These are phyloP conservation scores for Monilinia fructigena DNA, from an alignment of 2,329 filamentous ascomycete genomes.

Conservation along the genomic window DNA sequence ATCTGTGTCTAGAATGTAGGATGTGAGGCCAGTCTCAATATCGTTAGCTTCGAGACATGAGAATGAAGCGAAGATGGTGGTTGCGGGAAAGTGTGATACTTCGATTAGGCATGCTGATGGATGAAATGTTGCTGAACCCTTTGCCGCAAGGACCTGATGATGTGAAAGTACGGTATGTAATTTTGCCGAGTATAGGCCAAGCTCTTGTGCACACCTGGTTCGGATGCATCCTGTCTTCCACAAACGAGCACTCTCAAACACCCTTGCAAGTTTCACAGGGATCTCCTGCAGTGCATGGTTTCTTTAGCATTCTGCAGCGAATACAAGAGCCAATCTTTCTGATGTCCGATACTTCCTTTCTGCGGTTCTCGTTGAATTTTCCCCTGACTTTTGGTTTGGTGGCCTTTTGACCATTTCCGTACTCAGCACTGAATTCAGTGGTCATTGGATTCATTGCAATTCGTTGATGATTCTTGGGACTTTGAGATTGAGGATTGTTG, in stretches of 20 bases:
- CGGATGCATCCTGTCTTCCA: conserved; percentile 64
- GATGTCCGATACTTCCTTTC: conserved; percentile 64
- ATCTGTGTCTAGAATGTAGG: conserved; percentile 60
- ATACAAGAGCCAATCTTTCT: conserved; percentile 65
- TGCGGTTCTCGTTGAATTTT: conserved; percentile 56
- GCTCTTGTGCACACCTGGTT: conserved; percentile 59
- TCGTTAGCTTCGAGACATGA: conserved; percentile 35
- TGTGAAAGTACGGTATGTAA: conserved; percentile 63
- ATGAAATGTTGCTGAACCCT: conserved; percentile 50
- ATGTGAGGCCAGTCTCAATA: conserved; percentile 38
- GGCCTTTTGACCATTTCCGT: conserved; percentile 36
- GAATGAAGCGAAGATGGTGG: conserved; percentile 40
- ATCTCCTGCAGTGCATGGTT: conserved; percentile 63
- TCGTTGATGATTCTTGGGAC: conserved; percentile 28
- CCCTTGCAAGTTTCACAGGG: conserved; percentile 64
- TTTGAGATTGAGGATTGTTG: conserved; percentile 15
- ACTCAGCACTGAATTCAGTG: conserved; percentile 40
- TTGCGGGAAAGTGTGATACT: conserved; percentile 58
- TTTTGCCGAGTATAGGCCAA: conserved; percentile 63
- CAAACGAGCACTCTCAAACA: conserved; percentile 60
- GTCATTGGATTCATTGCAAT: conserved; percentile 35
- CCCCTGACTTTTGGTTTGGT: conserved; percentile 51
- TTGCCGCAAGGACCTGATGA: conserved; percentile 56
- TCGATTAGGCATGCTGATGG: conserved; percentile 49
- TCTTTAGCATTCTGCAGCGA: conserved; percentile 63